phyloP scores from a whole-genome alignment of 2,329 filamentous ascomycete genomes.

The Pseudogymnoascus sp. region DNA sequence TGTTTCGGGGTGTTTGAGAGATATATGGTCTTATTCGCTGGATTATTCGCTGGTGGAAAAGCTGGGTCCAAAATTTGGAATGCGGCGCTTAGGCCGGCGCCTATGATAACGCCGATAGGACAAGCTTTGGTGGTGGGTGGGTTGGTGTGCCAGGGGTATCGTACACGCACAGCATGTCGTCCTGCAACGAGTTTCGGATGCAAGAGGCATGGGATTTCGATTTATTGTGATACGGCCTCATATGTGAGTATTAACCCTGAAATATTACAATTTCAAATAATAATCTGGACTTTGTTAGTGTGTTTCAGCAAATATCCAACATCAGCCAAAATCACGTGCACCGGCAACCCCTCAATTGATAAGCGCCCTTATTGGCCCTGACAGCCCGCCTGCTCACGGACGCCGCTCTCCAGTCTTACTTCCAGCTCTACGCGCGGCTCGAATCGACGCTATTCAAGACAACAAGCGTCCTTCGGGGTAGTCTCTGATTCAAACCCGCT shows the following conservation, averaged over 20 bases:
- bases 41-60: constrained; percentile 5
- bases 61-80: constrained; percentile 5
- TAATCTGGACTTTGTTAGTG: neutral
- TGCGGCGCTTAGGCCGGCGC: constrained; percentile 5
- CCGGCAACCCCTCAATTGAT: neutral
- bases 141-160: constrained; percentile 4
- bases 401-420: neutral
- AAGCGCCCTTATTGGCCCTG: constrained; percentile 5
- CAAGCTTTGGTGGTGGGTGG: neutral
- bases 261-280: neutral
- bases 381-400: neutral
- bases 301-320: constrained; percentile 1
- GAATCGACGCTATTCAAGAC: neutral
- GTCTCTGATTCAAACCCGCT: neutral
- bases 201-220: neutral
- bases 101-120: constrained; percentile 7
- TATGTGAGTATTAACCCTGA: neutral
- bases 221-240: constrained; percentile 3
- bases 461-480: constrained; percentile 5
- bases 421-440: constrained; percentile 3
- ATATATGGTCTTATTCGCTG: constrained; percentile 1
- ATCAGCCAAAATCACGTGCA: constrained; percentile 4
- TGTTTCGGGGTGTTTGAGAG: constrained; percentile 6
- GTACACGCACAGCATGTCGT: neutral
- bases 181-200: constrained; percentile 5